phyloP scores from a whole-genome alignment of 2,329 filamentous ascomycete species.

The Fragosphaeria purpurea region DNA sequence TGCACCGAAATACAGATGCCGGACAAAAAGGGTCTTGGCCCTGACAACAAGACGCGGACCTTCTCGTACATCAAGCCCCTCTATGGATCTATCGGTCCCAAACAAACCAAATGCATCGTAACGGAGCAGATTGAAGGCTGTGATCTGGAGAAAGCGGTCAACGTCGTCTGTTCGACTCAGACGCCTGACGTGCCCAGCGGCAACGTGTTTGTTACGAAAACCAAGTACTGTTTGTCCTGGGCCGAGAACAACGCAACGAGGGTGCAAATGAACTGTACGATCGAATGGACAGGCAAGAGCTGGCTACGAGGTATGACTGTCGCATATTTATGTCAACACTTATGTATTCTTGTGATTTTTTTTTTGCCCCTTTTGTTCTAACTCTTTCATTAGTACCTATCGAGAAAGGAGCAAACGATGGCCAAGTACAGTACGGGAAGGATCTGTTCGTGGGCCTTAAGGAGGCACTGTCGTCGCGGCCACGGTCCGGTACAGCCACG shows the following conservation, averaged over 20 bases:
- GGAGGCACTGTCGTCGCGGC: slow-evolving; percentile 58
- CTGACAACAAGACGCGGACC: slow-evolving; percentile 62
- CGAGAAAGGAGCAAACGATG: slow-evolving; percentile 88
- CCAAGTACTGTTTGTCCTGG: slow-evolving; percentile 91
- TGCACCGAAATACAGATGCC: slow-evolving; percentile 79
- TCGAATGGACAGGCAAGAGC: slow-evolving; percentile 96
- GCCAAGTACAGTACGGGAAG: slow-evolving; percentile 73
- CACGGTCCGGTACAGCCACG: slow-evolving; percentile 36
- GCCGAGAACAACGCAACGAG: slow-evolving; percentile 76
- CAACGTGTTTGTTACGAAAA: slow-evolving; percentile 85
- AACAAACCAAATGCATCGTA: slow-evolving; percentile 88
- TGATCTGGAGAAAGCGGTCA: slow-evolving; percentile 79
- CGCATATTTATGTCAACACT: not conserved
- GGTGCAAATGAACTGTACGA: slow-evolving; percentile 75
- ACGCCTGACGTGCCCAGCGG: slow-evolving; percentile 94
- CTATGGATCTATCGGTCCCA: slow-evolving; percentile 73
- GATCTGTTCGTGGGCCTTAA: slow-evolving; percentile 68
- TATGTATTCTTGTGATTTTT: no score
- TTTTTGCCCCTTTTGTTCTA: no score
- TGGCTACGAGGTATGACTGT: slow-evolving; percentile 76
- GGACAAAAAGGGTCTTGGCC: slow-evolving; percentile 67
- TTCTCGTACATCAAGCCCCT: slow-evolving; percentile 92
- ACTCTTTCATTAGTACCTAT: slow-evolving; percentile 59
- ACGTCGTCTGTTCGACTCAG: slow-evolving; percentile 71
- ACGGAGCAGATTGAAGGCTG: slow-evolving; percentile 74